Percentiles rank a stretch among this genome's conserved stretches.
phyloP scores from a whole-genome alignment of 805 yeast genomes.

The Cyberlindnera americana region DNA sequence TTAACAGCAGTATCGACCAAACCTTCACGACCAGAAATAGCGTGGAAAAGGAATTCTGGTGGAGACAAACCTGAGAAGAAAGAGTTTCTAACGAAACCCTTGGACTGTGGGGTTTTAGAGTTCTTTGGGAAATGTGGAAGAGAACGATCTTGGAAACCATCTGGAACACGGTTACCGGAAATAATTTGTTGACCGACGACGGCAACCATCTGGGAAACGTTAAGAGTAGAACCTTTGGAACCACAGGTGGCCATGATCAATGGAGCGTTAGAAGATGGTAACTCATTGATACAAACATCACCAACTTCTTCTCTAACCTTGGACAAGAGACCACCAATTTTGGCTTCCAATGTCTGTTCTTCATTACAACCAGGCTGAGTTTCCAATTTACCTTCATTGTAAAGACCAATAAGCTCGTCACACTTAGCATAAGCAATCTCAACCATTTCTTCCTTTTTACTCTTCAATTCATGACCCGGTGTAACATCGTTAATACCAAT shows the following conservation, averaged over 20 bases:
- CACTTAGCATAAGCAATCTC: slow-evolving; percentile 87
- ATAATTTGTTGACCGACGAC: slow-evolving; percentile 99
- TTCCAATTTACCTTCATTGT: slow-evolving; percentile 82
- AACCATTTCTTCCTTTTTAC: slow-evolving; percentile 81
- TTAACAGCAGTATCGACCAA: slow-evolving; percentile 98
- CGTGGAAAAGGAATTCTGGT: slow-evolving; percentile 96
- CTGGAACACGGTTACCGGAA: slow-evolving; percentile 98
- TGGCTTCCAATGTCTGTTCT: slow-evolving; percentile 96
- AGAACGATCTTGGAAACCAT: slow-evolving; percentile 99
- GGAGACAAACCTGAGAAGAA: slow-evolving; percentile 93
- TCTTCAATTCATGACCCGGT: slow-evolving; percentile 75
- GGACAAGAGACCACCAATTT: slow-evolving; percentile 92
- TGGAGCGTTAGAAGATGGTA: slow-evolving; percentile 90
- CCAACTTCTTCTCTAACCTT: slow-evolving; percentile 99
- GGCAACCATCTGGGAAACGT: slow-evolving; percentile 99
- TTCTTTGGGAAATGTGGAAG: slow-evolving; percentile 94
- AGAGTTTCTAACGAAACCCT: slow-evolving; percentile 96
- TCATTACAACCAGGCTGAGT: slow-evolving; percentile 99
- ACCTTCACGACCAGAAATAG: slow-evolving; percentile 99
- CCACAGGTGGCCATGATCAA: slow-evolving; percentile 99
- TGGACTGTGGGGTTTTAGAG: slow-evolving; percentile 95
- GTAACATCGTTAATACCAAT: slow-evolving; percentile 98
- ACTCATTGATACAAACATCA: slow-evolving; percentile 91
- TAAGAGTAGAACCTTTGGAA: slow-evolving; percentile 95
- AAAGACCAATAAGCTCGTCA: slow-evolving; percentile 80